Evolutionary conservation across 768 basidiomycete species (phyloP).

Genomic region (Gyrodon lividus): DNA sequence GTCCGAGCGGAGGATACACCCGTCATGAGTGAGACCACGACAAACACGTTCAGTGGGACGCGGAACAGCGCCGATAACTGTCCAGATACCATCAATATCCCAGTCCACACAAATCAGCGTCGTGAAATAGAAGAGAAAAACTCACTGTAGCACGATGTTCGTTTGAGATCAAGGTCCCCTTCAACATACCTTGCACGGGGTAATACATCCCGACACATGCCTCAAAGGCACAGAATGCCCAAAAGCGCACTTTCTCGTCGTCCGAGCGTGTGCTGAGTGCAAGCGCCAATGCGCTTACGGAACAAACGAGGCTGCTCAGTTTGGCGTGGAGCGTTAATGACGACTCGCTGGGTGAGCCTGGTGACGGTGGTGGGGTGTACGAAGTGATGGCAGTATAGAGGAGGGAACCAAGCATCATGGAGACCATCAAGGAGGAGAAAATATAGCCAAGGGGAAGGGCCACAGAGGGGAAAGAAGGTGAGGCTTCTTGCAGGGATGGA

Average conservation of each 20-base stretch:
- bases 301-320: slow-evolving; percentile 62
- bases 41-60: slow-evolving; percentile 73
- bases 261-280: slow-evolving; percentile 44
- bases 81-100: not conserved
- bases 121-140: not conserved
- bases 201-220: slow-evolving; percentile 80
- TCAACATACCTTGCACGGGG: slow-evolving; percentile 73
- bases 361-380: slow-evolving; percentile 21
- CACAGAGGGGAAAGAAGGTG: slow-evolving; percentile 33
- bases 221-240: slow-evolving; percentile 74
- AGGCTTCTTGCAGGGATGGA: slow-evolving; percentile 65
- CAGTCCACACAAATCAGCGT: not conserved
- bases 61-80: slow-evolving; percentile 71
- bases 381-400: slow-evolving; percentile 57
- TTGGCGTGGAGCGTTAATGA: slow-evolving; percentile 63
- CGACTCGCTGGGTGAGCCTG: slow-evolving; percentile 30
- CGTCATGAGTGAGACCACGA: slow-evolving; percentile 64
- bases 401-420: slow-evolving; percentile 79
- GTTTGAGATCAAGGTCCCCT: slow-evolving; percentile 63
- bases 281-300: slow-evolving; percentile 55
- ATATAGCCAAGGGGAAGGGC: slow-evolving; percentile 73
- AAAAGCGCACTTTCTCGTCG: slow-evolving; percentile 56
- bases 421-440: slow-evolving; percentile 78
- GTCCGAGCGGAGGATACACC: slow-evolving; percentile 66
- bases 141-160: slow-evolving; percentile 74